phyloP scores from a whole-genome alignment of 2,329 filamentous ascomycete species.

The Hypoxylon sp. region DNA sequence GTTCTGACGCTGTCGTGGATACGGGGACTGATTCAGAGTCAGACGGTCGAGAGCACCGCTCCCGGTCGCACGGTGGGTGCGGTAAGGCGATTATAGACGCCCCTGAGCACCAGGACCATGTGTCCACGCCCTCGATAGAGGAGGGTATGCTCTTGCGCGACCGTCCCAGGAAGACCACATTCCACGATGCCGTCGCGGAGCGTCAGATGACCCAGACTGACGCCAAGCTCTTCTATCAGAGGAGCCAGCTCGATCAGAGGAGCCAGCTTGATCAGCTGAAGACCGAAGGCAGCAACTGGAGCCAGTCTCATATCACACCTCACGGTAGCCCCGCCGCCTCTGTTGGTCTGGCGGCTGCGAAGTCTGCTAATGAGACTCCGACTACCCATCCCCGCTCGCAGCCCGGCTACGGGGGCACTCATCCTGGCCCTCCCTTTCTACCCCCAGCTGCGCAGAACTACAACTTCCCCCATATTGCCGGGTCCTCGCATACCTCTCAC shows the following conservation, averaged over 20 bases:
- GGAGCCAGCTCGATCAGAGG: slow-evolving; percentile 75
- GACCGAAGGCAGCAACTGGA: slow-evolving; percentile 48
- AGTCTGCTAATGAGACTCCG: slow-evolving; percentile 18
- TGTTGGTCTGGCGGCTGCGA: slow-evolving; percentile 23
- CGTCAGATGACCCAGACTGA: slow-evolving; percentile 94
- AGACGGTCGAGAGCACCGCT: slow-evolving; percentile 37
- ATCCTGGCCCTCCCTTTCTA: slow-evolving; percentile 40
- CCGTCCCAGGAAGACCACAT: slow-evolving; percentile 76
- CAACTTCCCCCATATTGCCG: slow-evolving; percentile 43
- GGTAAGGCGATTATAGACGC: slow-evolving; percentile 1
- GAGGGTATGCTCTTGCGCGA: slow-evolving; percentile 69
- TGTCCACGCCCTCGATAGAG: slow-evolving; percentile 37
- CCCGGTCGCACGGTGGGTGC: slow-evolving; percentile 16
- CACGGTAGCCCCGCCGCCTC: slow-evolving; percentile 53
- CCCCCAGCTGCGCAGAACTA: slow-evolving; percentile 44
- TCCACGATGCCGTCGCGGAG: slow-evolving; percentile 92
- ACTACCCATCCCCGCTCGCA: slow-evolving; percentile 38
- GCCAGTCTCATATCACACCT: slow-evolving; percentile 52
- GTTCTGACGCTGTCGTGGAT: slow-evolving; percentile 46
- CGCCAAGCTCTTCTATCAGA: slow-evolving; percentile 94
- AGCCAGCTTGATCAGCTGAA: slow-evolving; percentile 71
- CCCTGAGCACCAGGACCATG: slow-evolving; percentile 2
- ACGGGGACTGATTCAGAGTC: slow-evolving; percentile 47
- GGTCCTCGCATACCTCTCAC: slow-evolving; percentile 33
- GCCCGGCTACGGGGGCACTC: slow-evolving; percentile 26